A percentile compares a stretch with the other conserved stretches of the same genome.
These are phyloP conservation scores for Phytophthora sansomeana DNA, from an alignment of 352 stramenopile genomes.

Conservation along the genomic window DNA sequence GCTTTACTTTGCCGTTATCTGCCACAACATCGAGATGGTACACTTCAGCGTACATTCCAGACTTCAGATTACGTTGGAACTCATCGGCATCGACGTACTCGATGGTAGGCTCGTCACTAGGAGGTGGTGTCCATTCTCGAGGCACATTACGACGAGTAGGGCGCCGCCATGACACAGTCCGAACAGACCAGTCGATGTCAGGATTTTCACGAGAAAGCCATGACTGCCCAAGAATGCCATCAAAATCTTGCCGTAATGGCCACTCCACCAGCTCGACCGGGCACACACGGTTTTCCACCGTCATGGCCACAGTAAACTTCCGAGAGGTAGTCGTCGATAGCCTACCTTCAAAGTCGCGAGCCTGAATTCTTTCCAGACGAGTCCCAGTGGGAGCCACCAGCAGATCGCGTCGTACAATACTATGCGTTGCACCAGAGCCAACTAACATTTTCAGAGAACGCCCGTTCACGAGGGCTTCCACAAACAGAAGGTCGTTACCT, in stretches of 20 bases:
- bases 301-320: conserved; percentile 18
- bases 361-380: conserved; percentile 1
- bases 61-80: conserved; percentile 12
- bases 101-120: background rate
- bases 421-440: conserved; percentile 28
- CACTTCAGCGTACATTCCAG: conserved; percentile 8
- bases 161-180: conserved; percentile 8
- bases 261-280: conserved; percentile 16
- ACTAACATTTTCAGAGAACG: conserved; percentile 19
- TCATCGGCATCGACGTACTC: conserved; percentile 14
- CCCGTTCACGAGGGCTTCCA: conserved; percentile 12
- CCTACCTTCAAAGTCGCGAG: conserved; percentile 18
- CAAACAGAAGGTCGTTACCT: conserved; percentile 24
- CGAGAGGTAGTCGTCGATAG: background rate
- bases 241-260: conserved; percentile 22
- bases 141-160: conserved; percentile 2
- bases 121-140: conserved; percentile 9
- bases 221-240: conserved; percentile 14
- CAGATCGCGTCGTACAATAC: conserved; percentile 20
- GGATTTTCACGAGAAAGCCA: conserved; percentile 14
- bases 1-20: background rate
- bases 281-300: conserved; percentile 1
- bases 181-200: conserved; percentile 10
- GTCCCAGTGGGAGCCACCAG: conserved; percentile 8
- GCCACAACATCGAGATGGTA: conserved; percentile 14